These are phyloP conservation scores for Yamadazyma friedrichii DNA, from an alignment of 1,139 yeast species.

Conservation along the genomic window DNA sequence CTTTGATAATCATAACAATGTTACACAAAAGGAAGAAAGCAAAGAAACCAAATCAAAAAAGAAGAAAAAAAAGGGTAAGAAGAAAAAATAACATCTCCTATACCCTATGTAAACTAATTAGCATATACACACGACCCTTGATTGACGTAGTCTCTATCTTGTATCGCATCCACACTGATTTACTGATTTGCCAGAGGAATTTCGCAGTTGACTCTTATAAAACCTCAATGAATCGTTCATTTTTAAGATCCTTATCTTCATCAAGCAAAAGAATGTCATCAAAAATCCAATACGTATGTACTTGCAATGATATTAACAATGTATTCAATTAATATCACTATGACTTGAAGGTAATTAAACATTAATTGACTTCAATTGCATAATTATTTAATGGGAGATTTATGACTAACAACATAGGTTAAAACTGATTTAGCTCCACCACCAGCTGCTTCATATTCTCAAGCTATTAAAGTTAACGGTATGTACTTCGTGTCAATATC, in stretches of 20 bases:
- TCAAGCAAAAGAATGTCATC: conserved; percentile 34
- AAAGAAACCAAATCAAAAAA: conserved; percentile 8
- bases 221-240: conserved; percentile 12
- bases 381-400: too few species aligned
- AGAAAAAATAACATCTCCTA: conserved; percentile 9
- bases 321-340: too few species aligned
- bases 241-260: conserved; percentile 13
- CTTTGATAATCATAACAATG: too few species aligned
- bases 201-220: background rate
- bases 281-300: conserved; percentile 47
- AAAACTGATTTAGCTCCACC: conserved; percentile 82
- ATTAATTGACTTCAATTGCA: too few species aligned
- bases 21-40: conserved; percentile 1
- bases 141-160: conserved; percentile 15
- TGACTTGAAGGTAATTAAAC: too few species aligned
- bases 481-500: conserved; percentile 21
- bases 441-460: conserved; percentile 94
- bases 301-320: background rate
- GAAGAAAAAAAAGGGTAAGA: conserved; percentile 17
- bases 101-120: too few species aligned
- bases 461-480: conserved; percentile 86
- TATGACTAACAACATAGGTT: conserved; percentile 31
- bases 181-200: background rate
- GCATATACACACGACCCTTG: too few species aligned
- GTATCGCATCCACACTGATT: too few species aligned